Percentiles rank a stretch among this genome's conserved stretches.
These are phyloP conservation scores for Prinsepia uniflora DNA, from an alignment of 306 rosid genomes.

Conservation along the genomic window DNA sequence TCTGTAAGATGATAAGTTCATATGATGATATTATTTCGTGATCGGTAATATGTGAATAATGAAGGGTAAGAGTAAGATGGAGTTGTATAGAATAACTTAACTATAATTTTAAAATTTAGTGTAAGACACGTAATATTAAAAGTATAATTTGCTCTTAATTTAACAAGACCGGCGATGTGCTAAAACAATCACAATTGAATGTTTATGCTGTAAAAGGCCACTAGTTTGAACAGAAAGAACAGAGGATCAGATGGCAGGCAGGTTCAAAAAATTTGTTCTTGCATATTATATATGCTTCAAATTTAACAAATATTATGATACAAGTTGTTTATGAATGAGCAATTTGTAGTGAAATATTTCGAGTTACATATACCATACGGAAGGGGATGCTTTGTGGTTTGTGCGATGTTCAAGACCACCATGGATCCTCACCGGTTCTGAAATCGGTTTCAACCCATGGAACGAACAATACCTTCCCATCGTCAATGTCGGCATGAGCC, in stretches of 20 bases:
- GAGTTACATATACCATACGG: not conserved
- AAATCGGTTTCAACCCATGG: slow-evolving; percentile 96
- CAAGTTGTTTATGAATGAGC: slow-evolving; percentile 12
- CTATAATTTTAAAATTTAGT: no score
- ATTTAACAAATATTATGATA: slow-evolving; percentile 16
- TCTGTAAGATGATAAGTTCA: no score
- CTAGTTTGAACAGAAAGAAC: not conserved
- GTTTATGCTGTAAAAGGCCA: not conserved
- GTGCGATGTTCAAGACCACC: slow-evolving; percentile 61
- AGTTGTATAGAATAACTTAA: no score
- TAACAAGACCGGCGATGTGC: no score
- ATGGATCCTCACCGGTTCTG: slow-evolving; percentile 83
- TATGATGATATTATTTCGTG: no score
- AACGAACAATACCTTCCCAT: slow-evolving; percentile 78
- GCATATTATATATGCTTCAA: not conserved
- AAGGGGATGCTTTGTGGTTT: not conserved
- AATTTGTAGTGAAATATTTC: not conserved
- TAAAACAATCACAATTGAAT: no score
- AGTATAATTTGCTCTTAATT: no score
- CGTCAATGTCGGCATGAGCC: slow-evolving; percentile 70
- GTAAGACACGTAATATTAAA: no score
- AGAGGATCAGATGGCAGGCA: not conserved
- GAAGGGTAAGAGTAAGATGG: no score
- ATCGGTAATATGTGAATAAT: no score
- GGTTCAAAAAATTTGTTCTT: slow-evolving; percentile 12